A percentile compares a stretch with the other conserved stretches of the same genome.
These are phyloP conservation scores for Thymus quinquecostatus DNA, from an alignment of 257 asterid species.

Conservation along the genomic window DNA sequence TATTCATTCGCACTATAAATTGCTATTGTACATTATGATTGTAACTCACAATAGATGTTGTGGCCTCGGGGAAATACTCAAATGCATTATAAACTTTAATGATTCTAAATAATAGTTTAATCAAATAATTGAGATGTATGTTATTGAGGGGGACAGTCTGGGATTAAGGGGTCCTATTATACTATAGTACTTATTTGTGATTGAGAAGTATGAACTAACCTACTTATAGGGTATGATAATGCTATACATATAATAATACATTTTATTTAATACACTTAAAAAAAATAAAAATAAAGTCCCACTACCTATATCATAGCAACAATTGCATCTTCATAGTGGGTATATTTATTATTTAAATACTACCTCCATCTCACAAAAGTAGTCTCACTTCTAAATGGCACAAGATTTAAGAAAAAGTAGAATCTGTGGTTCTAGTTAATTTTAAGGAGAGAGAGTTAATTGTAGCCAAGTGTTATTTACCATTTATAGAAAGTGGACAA, in stretches of 20 bases:
- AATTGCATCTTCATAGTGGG: not conserved
- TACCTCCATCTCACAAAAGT: too few relatives aligned
- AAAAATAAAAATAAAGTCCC: slow-evolving; percentile 16
- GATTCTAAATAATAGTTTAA: not conserved
- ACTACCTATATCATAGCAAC: not conserved
- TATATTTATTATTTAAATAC: not conserved
- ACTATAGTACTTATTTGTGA: slow-evolving; percentile 25
- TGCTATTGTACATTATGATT: too few relatives aligned
- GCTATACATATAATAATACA: slow-evolving; percentile 7
- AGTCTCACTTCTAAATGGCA: too few relatives aligned
- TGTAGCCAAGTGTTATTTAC: too few relatives aligned
- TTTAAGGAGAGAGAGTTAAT: too few relatives aligned
- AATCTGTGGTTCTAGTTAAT: too few relatives aligned
- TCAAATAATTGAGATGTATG: slow-evolving; percentile 31
- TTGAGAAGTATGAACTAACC: slow-evolving; percentile 36
- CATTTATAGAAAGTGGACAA: too few relatives aligned
- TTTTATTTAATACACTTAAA: not conserved
- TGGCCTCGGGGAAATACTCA: not conserved
- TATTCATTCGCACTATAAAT: too few relatives aligned
- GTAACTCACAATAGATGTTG: too few relatives aligned
- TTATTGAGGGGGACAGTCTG: slow-evolving; percentile 28
- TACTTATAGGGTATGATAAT: slow-evolving; percentile 33
- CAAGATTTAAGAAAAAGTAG: too few relatives aligned
- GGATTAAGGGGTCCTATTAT: not conserved
- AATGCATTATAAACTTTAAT: not conserved